Percentiles rank a stretch among this genome's conserved stretches.
Conservation (phyloP, 495 filamentous ascomycete genomes). For the Aspergillus nanangensis region DNA sequence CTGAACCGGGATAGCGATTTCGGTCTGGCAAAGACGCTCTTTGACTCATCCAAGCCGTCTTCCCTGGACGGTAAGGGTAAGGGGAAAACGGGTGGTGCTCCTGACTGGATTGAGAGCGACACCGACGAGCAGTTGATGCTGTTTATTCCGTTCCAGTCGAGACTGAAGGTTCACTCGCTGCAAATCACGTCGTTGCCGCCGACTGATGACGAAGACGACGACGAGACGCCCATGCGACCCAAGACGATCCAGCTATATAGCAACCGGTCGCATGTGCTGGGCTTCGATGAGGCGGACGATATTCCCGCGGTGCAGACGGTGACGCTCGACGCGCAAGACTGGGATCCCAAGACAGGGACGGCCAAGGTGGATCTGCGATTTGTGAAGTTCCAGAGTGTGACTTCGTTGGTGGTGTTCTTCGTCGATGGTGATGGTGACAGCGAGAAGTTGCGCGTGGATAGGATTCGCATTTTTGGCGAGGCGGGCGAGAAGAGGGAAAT, state of each 20-base stretch:
- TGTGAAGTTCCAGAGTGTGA: slow-evolving; percentile 95
- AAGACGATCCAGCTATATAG: slow-evolving; percentile 77
- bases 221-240: slow-evolving; percentile 80
- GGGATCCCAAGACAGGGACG: slow-evolving; percentile 81
- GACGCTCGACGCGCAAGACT: slow-evolving; percentile 67
- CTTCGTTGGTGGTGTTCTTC: slow-evolving; percentile 81
- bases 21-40: slow-evolving; percentile 66
- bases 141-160: slow-evolving; percentile 84
- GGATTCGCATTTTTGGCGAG: slow-evolving; percentile 84
- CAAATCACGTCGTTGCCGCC: slow-evolving; percentile 82
- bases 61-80: slow-evolving; percentile 56
- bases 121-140: slow-evolving; percentile 98
- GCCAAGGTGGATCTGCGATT: slow-evolving; percentile 80
- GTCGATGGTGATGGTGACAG: slow-evolving; percentile 80
- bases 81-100: slow-evolving; percentile 36
- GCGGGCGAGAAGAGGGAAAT: slow-evolving; percentile 86
- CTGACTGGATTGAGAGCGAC: slow-evolving; percentile 96
- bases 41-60: slow-evolving; percentile 64
- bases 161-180: slow-evolving; percentile 84
- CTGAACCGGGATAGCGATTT: slow-evolving; percentile 74
- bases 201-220: slow-evolving; percentile 47
- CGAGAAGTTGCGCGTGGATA: slow-evolving; percentile 83
- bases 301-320: slow-evolving; percentile 72
- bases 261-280: slow-evolving; percentile 82
- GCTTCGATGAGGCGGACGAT: slow-evolving; percentile 94